Percentiles rank a stretch among this genome's conserved stretches.
These are phyloP conservation scores for Helotiales sp. DNA, from an alignment of 2,329 filamentous ascomycete genomes.

Conservation along the genomic window DNA sequence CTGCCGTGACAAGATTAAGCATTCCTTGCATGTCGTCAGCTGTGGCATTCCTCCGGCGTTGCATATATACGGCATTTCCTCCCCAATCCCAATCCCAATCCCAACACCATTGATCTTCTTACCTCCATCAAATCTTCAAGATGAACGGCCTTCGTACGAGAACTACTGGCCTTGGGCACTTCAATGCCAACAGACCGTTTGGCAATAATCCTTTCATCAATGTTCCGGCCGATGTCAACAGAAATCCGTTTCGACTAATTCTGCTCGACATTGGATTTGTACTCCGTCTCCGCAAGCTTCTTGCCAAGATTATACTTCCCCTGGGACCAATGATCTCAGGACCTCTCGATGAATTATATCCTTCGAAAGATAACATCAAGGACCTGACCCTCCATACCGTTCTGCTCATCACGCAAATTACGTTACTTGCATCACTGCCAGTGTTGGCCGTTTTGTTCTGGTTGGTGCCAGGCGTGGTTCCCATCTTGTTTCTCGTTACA, in stretches of 20 bases:
- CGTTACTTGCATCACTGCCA: conserved; percentile 64
- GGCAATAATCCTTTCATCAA: conserved; percentile 28
- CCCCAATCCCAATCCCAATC: background rate
- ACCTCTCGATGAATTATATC: conserved; percentile 68
- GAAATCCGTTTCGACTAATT: conserved; percentile 45
- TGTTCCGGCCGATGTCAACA: conserved; percentile 26
- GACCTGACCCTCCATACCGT: conserved; percentile 62
- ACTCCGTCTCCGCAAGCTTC: conserved; percentile 41
- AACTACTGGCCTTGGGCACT: conserved; percentile 14
- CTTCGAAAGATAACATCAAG: conserved; percentile 59
- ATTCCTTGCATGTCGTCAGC: conserved; percentile 6
- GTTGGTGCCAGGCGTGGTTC: conserved; percentile 54
- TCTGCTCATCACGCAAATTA: conserved; percentile 61
- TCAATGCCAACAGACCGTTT: conserved; percentile 27
- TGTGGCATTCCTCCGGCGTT: background rate
- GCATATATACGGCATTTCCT: background rate
- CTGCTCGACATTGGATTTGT: conserved; percentile 47
- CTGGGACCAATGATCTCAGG: conserved; percentile 56
- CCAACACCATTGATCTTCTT: background rate
- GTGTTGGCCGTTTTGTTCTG: conserved; percentile 41
- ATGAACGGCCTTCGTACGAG: conserved; percentile 8
- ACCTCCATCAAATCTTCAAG: background rate
- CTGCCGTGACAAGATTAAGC: background rate
- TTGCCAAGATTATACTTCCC: conserved; percentile 66
- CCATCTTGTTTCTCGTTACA: conserved; percentile 44